Base-by-base conservation (phyloP, 495 filamentous ascomycete species). In the Aspergillus sclerotiicarbonarius region DNA sequence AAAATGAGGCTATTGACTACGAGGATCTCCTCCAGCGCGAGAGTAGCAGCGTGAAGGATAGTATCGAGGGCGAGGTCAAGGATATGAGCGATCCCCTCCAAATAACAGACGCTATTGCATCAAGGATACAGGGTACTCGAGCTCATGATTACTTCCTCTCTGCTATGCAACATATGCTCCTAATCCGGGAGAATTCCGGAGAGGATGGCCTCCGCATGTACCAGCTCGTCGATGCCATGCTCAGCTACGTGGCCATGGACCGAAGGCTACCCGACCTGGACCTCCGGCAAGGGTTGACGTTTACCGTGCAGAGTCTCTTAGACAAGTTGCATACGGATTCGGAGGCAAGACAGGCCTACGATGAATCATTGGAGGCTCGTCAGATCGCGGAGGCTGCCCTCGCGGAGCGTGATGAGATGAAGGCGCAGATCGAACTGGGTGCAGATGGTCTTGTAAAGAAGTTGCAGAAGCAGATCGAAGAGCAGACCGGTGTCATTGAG, bases 211-310 rank as follows among this genome's bases (percentile, higher is more conserved):
- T 97, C 32, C 86, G 92, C 31, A 95, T 97, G 91, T 98, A 98
- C 76, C 94, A 98, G 78, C 83, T 98, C 9, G 93, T 98, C 8
- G 94, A 98, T 69, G 86, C 90, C 8, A 98, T 98, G 90, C 85
- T 98, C 58, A 96, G 90, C 75, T 98, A 98, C 71, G 94, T 98
- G 57, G 94, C 92, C 56, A 98, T 98, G 95, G 94, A 98, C 71
- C 86, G 94, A 61, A 83, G 94, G 52, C 72, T 98, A 59, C 95
- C 94, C 43, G 92, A 98, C 74, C 91, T 98, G 82, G 94, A 98
- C 67, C 84, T 98, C 54, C 96, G 96, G 73, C 92, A 96, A 66
- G 96, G 92, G 59, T 82, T 98, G 63, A 96, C 93, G 68, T 97
- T 98, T 68, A 96, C 95, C 3, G 94, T 98, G 41, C 94, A 98